Percentiles rank a stretch among this genome's conserved stretches.
phyloP scores from a whole-genome alignment of 768 basidiomycete species.

The Phanerochaete carnosa region DNA sequence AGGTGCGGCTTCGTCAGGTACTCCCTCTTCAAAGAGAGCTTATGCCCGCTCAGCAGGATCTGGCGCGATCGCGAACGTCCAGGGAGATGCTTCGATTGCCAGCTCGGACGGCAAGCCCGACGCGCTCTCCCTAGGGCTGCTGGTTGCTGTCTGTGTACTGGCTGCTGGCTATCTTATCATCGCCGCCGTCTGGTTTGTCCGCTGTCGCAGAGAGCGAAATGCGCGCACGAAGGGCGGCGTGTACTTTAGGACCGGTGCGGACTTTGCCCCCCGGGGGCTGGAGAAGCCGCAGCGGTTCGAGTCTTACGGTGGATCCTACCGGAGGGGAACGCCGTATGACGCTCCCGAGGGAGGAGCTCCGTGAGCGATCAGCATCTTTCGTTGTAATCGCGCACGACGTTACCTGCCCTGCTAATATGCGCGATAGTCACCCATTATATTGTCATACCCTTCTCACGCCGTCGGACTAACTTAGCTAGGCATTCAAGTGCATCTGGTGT shows the following conservation, averaged over 20 bases:
- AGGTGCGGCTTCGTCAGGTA: neutral
- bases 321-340: constrained; percentile 10
- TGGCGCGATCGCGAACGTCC: neutral
- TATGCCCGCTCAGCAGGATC: neutral
- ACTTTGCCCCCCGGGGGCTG: constrained; percentile 11
- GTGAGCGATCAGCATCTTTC: neutral
- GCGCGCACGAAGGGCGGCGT: constrained; percentile 1
- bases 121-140: constrained; percentile 8
- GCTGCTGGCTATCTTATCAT: constrained; percentile 8
- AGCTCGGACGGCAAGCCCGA: constrained; percentile 6
- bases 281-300: constrained; percentile 12
- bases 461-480: neutral
- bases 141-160: constrained; percentile 4
- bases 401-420: neutral
- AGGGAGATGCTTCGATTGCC: neutral
- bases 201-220: neutral
- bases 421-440: too few species aligned
- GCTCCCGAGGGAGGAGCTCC: constrained; percentile 2
- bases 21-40: neutral
- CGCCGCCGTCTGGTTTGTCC: neutral
- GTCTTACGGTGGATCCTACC: neutral
- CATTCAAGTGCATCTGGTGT: neutral
- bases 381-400: neutral
- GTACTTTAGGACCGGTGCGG: constrained; percentile 10
- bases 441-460: neutral